These are phyloP conservation scores for Ceratobasidium sp. DNA, from an alignment of 1,284 basidiomycete genomes.

Conservation along the genomic window DNA sequence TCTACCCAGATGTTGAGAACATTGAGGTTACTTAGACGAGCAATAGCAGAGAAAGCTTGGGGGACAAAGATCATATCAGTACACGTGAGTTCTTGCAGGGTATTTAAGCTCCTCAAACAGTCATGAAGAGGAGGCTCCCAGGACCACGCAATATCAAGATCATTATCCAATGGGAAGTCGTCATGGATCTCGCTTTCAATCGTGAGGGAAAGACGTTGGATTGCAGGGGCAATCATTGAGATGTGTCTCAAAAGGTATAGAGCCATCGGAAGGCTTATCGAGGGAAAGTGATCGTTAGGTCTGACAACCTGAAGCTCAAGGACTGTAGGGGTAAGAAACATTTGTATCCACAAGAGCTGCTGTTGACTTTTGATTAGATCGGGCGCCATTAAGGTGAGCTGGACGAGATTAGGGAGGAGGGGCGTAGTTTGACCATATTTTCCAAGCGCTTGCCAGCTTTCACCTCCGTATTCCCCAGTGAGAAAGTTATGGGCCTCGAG, in stretches of 20 bases:
- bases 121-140: neutral
- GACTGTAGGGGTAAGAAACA: slow-evolving; percentile 3
- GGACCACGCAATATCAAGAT: no score
- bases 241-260: neutral
- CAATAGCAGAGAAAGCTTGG: neutral
- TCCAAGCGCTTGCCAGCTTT: neutral
- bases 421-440: neutral
- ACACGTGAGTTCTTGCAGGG: neutral
- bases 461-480: neutral
- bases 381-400: neutral
- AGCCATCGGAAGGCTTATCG: neutral
- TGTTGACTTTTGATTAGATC: neutral
- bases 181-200: no score
- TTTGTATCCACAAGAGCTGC: slow-evolving; percentile 12
- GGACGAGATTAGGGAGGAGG: slow-evolving; percentile 7
- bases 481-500: neutral
- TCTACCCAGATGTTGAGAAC: neutral
- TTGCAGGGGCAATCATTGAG: neutral
- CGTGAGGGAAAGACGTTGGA: neutral
- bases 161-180: no score
- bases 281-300: neutral
- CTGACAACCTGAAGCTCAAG: neutral
- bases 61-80: neutral
- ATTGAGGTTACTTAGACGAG: neutral
- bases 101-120: neutral